Percentiles rank a stretch among this genome's conserved stretches.
These are phyloP conservation scores for Plectosphaerella cucumerina DNA, from an alignment of 2,329 filamentous ascomycete genomes.

Conservation along the genomic window DNA sequence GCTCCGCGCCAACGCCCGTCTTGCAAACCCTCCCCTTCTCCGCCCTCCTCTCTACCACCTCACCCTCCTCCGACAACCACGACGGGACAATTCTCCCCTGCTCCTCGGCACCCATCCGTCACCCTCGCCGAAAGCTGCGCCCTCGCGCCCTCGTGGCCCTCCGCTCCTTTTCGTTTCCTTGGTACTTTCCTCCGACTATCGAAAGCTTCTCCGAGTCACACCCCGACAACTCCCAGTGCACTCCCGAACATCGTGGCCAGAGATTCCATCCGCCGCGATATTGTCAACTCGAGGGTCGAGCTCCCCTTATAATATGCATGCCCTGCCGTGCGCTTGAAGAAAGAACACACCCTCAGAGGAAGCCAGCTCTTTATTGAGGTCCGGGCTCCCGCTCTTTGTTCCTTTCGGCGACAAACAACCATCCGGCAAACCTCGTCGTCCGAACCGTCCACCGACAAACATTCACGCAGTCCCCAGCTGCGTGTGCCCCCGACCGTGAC, in stretches of 20 bases:
- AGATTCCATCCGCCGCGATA: too few species aligned
- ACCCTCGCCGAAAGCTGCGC: too few species aligned
- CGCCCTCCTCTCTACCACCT: neutral
- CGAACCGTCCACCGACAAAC: constrained; percentile 1
- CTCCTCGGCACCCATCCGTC: too few species aligned
- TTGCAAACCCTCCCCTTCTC: neutral
- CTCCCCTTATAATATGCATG: too few species aligned
- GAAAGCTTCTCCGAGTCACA: neutral
- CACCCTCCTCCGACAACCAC: neutral
- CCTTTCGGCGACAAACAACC: too few species aligned
- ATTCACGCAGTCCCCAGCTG: too few species aligned
- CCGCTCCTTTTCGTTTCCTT: neutral
- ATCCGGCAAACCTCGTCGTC: too few species aligned
- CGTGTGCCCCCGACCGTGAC: constrained; percentile 15
- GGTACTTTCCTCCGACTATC: neutral
- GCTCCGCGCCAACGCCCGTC: neutral
- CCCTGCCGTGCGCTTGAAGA: too few species aligned
- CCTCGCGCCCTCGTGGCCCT: neutral
- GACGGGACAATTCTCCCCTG: too few species aligned
- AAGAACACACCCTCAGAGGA: too few species aligned
- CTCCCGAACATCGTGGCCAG: too few species aligned
- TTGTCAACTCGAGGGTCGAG: too few species aligned
- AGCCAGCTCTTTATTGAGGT: neutral
- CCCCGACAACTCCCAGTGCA: neutral
- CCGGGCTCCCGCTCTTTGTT: neutral